Conservation (phyloP, 2,329 filamentous ascomycete species). For the Colletotrichum australisinense region DNA sequence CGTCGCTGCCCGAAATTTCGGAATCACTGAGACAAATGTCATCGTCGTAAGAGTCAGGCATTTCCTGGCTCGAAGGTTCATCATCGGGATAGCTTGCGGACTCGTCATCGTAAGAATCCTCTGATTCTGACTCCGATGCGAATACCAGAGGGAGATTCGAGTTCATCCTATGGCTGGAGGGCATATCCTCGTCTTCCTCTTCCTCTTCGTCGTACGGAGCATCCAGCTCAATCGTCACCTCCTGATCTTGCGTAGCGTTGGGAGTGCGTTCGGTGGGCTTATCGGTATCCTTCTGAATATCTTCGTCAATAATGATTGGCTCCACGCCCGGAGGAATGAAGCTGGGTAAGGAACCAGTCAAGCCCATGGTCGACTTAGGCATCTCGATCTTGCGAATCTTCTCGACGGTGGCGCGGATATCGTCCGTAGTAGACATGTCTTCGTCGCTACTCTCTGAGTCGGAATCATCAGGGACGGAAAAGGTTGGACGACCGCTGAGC, state of each 20-base stretch:
- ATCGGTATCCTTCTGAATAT: neutral
- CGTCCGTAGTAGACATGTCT: conserved; percentile 41
- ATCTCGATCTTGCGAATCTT: conserved; percentile 13
- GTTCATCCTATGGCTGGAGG: neutral
- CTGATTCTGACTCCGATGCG: neutral
- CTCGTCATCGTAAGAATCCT: conserved; percentile 2
- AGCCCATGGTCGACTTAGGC: neutral
- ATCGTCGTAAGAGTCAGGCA: conserved; percentile 9
- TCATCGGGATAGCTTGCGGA: conserved; percentile 14
- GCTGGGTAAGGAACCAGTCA: neutral
- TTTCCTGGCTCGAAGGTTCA: neutral
- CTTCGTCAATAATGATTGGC: conserved; percentile 6
- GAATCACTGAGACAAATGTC: conserved; percentile 30
- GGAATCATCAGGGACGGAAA: conserved; percentile 56
- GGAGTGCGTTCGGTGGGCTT: neutral
- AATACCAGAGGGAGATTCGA: neutral
- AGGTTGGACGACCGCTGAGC: conserved; percentile 36
- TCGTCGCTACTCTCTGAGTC: conserved; percentile 48
- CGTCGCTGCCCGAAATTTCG: conserved; percentile 45
- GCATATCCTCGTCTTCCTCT: conserved; percentile 7
- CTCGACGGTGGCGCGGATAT: conserved; percentile 23
- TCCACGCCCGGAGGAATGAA: neutral
- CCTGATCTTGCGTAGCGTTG: neutral
- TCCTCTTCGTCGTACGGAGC: conserved; percentile 23
- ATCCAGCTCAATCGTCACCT: conserved; percentile 1